These are phyloP conservation scores for Gremmenia infestans DNA, from an alignment of 2,329 filamentous ascomycete genomes.

Conservation along the genomic window DNA sequence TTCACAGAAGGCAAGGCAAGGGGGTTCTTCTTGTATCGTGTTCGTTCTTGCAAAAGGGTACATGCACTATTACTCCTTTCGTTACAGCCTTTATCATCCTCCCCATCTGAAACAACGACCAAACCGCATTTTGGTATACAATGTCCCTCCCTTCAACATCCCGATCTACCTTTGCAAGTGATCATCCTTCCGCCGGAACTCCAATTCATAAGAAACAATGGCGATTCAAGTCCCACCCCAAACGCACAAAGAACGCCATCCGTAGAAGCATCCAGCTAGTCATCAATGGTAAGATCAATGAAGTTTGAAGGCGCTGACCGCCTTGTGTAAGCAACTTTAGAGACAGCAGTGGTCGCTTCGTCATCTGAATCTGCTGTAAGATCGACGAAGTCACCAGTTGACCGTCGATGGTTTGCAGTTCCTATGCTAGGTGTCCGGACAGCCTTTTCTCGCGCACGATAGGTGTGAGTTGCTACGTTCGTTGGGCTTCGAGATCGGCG, in stretches of 20 bases:
- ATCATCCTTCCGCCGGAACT: too few relatives aligned
- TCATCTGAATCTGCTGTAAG: constrained; percentile 5
- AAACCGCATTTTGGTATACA: too few relatives aligned
- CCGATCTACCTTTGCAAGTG: too few relatives aligned
- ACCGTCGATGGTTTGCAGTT: background rate
- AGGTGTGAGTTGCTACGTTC: background rate
- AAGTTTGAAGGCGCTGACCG: background rate
- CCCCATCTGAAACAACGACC: too few relatives aligned
- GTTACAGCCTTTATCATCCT: too few relatives aligned
- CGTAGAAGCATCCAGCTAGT: background rate
- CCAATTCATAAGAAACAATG: too few relatives aligned
- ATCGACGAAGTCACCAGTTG: background rate
- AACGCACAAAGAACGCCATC: background rate
- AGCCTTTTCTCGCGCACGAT: background rate
- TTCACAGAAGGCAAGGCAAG: too few relatives aligned
- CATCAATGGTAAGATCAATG: background rate
- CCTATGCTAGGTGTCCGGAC: background rate
- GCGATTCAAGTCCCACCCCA: too few relatives aligned
- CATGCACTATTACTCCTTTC: too few relatives aligned
- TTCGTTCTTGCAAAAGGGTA: too few relatives aligned
- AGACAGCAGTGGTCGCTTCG: background rate
- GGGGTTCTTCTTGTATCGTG: too few relatives aligned
- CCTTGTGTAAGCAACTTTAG: background rate
- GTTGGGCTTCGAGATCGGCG: background rate
- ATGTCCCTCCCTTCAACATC: too few relatives aligned